Evolutionary conservation across 805 yeast species (phyloP).

Genomic region (Candida suzukii): DNA sequence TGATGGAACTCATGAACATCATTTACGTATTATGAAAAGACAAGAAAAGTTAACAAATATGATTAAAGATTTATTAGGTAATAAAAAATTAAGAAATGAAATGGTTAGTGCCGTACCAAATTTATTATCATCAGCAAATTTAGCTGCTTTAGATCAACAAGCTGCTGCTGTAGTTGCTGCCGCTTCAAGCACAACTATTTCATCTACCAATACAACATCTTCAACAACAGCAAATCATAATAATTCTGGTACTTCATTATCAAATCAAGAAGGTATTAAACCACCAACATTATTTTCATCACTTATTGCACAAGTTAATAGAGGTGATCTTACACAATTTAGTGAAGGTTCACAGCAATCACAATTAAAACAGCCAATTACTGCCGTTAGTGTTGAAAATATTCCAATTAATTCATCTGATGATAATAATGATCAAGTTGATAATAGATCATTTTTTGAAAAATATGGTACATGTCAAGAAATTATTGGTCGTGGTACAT

Average conservation of each 20-base stretch:
- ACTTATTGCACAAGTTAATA: slow-evolving; percentile 49
- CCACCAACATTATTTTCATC: slow-evolving; percentile 75
- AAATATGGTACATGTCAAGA: slow-evolving; percentile 95
- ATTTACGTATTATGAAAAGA: slow-evolving; percentile 64
- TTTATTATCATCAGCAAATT: slow-evolving; percentile 33
- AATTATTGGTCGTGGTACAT: slow-evolving; percentile 88
- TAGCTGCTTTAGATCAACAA: slow-evolving; percentile 20
- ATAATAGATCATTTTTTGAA: slow-evolving; percentile 61
- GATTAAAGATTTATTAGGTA: slow-evolving; percentile 72
- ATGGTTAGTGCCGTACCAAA: slow-evolving; percentile 73
- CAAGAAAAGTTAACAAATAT: slow-evolving; percentile 71
- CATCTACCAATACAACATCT: slow-evolving; percentile 3
- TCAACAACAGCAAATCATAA: too few relatives aligned
- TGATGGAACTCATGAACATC: slow-evolving; percentile 77
- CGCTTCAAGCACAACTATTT: slow-evolving; percentile 1
- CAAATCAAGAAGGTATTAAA: slow-evolving; percentile 6
- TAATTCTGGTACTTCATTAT: not conserved
- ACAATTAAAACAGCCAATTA: slow-evolving; percentile 16
- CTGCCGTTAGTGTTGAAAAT: slow-evolving; percentile 12
- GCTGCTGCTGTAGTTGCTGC: slow-evolving; percentile 20
- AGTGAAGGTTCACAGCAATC: slow-evolving; percentile 11
- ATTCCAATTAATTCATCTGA: slow-evolving; percentile 3
- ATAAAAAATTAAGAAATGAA: slow-evolving; percentile 60
- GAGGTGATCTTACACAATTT: slow-evolving; percentile 25
- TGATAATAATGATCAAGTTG: slow-evolving; percentile 17